Base-by-base conservation (phyloP, 116 monocot species). In the Cymodocea nodosa region DNA sequence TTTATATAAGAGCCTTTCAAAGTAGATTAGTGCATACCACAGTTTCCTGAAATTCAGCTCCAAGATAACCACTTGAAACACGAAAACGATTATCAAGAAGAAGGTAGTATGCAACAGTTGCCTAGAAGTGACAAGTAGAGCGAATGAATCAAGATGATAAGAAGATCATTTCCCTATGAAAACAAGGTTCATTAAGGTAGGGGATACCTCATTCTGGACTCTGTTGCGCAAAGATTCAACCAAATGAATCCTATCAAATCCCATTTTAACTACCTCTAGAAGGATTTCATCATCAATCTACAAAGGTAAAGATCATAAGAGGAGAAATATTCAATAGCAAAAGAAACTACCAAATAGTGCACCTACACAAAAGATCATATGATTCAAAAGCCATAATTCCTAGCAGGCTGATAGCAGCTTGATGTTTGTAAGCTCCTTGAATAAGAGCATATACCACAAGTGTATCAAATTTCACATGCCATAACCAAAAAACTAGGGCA, bases 41-140 rank as follows among this genome's bases (percentile, higher is more conserved):
- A 52, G 82, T 77, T 75, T 94, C 94, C 70, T 86, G 78, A 68
- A 82, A 89, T 69, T 94, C 94, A 67, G 80, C 80, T 39, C 94
- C 94, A 64, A 94, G 86, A 74, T 94, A 94, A 30, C 94, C 89
- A 74, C 73, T 82, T 40, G 84, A 76, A 50, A 86, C 64, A 53
- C 84, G 81, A 56, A 86, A 85, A 19, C 94, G 78, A 64, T 86
- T 94, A 71, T 94, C 94, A 56, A 94, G 69, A 64, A 94, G 84
- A 70, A 94, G 74, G 77, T 89, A 89, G 70, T 94, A 94, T 50
- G 94, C 77, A 71, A 94, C 89, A 69, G 94, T 94, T 34, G 80
- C 94, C 94, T 94, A 77, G 44, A 58, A 51, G 0, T 30, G 13
- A 25, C 15, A 9, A 65, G 50, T 24, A 24, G 2, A 34, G 36